Evolutionary conservation across 257 asterid genomes (phyloP).

Genomic region (Nicotiana tabacum): DNA sequence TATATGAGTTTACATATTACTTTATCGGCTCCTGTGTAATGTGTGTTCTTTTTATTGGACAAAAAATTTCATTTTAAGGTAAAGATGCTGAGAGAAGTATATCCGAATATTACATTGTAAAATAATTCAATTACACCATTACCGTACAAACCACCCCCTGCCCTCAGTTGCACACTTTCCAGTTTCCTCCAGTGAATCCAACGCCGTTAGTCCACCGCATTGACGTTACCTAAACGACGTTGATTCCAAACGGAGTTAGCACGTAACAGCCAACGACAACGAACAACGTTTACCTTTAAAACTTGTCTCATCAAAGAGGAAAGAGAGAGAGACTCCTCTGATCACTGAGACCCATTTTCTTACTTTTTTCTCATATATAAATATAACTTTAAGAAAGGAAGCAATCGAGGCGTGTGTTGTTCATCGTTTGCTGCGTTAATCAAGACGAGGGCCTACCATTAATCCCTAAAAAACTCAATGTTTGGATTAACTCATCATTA

Average conservation of each 20-base stretch:
- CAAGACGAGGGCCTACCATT: conserved; percentile 34
- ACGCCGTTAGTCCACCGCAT: conserved; percentile 48
- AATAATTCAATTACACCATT: no score
- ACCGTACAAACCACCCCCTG: no score
- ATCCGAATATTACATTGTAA: no score
- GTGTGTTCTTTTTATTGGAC: no score
- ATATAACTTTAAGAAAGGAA: not conserved
- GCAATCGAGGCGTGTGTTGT: conserved; percentile 21
- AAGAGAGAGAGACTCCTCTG: conserved; percentile 23
- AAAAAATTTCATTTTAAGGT: no score
- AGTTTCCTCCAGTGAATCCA: not conserved
- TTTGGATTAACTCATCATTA: conserved; percentile 38
- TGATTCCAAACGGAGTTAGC: not conserved
- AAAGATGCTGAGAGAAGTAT: no score
- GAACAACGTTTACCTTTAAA: not conserved
- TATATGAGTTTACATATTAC: no score
- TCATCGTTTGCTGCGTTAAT: not conserved
- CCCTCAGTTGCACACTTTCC: not conserved
- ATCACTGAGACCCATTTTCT: conserved; percentile 2
- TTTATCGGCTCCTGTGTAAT: no score
- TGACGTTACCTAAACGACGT: conserved; percentile 6
- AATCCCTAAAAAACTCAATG: conserved; percentile 27
- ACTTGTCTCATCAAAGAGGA: conserved; percentile 13
- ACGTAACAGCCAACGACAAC: not conserved
- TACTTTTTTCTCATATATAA: not conserved